phyloP scores from a whole-genome alignment of 129 eudicot genomes.

The Daucus carota region DH1_v3.0 NC_030383.2:34147501-34148000 shows the following conservation, averaged over 20 bases:
- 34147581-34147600: conserved; percentile 69
- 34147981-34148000: conserved; percentile 90
- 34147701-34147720: conserved; percentile 96
- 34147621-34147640: conserved; percentile 55
- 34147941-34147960: conserved; percentile 47
- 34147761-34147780: conserved; percentile 97
- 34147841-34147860: conserved; percentile 96
- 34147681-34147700: conserved; percentile 96
- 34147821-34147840: conserved; percentile 96
- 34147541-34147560: conserved; percentile 96
- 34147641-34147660: conserved; percentile 62
- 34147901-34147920: conserved; percentile 76
- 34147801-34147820: conserved; percentile 95
- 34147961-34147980: conserved; percentile 69
- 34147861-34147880: conserved; percentile 58
- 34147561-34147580: conserved; percentile 95
- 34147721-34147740: conserved; percentile 93
- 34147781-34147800: conserved; percentile 91
- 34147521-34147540: conserved; percentile 56
- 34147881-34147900: conserved; percentile 45
- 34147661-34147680: conserved; percentile 96
- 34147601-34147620: conserved; percentile 57
- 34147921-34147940: conserved; percentile 89
- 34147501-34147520: conserved; percentile 64
- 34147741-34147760: conserved; percentile 93